Evolutionary conservation across 2,329 filamentous ascomycete species (phyloP).

Genomic region (Trichoderma sp.): DNA sequence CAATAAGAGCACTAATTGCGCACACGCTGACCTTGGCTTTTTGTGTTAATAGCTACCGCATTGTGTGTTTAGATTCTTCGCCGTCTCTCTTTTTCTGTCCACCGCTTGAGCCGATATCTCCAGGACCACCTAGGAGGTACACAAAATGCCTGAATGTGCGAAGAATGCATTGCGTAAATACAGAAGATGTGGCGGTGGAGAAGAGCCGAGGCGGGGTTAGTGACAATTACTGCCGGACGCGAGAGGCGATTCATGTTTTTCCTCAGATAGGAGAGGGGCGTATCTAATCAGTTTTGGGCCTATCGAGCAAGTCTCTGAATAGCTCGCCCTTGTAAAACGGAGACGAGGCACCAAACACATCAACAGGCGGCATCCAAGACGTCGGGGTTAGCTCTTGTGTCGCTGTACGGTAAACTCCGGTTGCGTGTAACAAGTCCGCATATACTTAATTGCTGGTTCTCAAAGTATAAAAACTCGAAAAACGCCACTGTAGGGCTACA

Average conservation of each 20-base stretch:
- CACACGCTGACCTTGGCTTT: too few relatives aligned
- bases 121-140: background rate
- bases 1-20: too few relatives aligned
- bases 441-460: background rate
- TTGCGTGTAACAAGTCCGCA: background rate
- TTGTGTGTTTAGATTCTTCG: too few relatives aligned
- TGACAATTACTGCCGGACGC: background rate
- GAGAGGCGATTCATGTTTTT: conserved; percentile 9
- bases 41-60: too few relatives aligned
- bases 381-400: conserved; percentile 3
- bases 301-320: background rate
- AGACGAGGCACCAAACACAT: background rate
- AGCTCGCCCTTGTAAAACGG: background rate
- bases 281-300: background rate
- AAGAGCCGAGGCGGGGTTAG: conserved; percentile 6
- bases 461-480: background rate
- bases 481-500: background rate
- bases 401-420: background rate
- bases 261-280: background rate
- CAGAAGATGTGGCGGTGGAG: background rate
- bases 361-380: background rate
- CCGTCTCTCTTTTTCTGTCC: too few relatives aligned
- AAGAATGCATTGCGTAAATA: background rate
- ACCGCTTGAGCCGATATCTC: background rate
- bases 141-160: background rate